A percentile compares a stretch with the other conserved stretches of the same genome.
phyloP scores from a whole-genome alignment of 805 yeast genomes.

The Metschnikowia proteae region DNA sequence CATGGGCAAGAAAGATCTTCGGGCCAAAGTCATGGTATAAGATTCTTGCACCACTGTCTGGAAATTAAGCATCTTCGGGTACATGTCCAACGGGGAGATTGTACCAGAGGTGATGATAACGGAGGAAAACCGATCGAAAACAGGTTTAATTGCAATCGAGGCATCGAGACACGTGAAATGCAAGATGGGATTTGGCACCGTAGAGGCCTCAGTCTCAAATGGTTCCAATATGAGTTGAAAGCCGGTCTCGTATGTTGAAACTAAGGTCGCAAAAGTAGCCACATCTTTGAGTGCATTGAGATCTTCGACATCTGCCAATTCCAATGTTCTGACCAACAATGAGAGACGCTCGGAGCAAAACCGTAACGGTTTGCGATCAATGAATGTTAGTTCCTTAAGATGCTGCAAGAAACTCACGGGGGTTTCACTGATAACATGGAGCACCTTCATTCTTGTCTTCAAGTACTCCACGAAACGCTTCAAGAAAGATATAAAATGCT shows the following conservation, averaged over 20 bases:
- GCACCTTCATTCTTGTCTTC: constrained; percentile 94
- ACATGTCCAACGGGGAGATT: constrained; percentile 97
- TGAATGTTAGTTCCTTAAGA: constrained; percentile 86
- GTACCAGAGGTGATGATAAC: constrained; percentile 97
- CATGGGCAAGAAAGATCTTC: constrained; percentile 90
- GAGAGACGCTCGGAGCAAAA: constrained; percentile 92
- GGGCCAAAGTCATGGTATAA: constrained; percentile 90
- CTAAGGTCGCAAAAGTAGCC: constrained; percentile 94
- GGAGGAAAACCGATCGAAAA: constrained; percentile 86
- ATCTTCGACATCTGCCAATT: constrained; percentile 84
- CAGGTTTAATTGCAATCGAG: constrained; percentile 95
- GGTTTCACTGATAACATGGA: constrained; percentile 97
- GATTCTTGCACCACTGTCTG: constrained; percentile 93
- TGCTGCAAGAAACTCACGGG: constrained; percentile 92
- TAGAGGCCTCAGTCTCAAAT: constrained; percentile 85
- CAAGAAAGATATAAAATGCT: constrained; percentile 90
- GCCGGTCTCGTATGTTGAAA: constrained; percentile 92
- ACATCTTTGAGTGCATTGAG: constrained; percentile 90
- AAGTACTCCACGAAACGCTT: constrained; percentile 90
- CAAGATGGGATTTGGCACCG: constrained; percentile 94
- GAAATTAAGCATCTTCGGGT: constrained; percentile 93
- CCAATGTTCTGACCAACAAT: constrained; percentile 82
- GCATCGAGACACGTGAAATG: constrained; percentile 96
- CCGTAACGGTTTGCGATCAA: constrained; percentile 85
- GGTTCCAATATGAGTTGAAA: constrained; percentile 92